These are phyloP conservation scores for Aspergillus floridensis DNA, from an alignment of 2,329 filamentous ascomycete species.

Conservation along the genomic window DNA sequence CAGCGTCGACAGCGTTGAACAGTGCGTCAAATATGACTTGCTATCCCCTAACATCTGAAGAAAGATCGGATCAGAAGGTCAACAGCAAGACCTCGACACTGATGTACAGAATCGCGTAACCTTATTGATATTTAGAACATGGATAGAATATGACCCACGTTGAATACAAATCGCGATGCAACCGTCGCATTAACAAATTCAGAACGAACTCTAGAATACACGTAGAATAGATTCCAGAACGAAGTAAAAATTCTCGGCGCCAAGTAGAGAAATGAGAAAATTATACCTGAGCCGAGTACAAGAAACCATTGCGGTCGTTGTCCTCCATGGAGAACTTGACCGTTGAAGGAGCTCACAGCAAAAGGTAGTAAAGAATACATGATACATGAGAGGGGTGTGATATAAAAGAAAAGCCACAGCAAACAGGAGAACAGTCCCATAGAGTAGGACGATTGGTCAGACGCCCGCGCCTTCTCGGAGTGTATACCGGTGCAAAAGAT, in stretches of 20 bases:
- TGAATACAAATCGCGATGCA: not conserved
- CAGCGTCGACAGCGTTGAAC: constrained; percentile 83
- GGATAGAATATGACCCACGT: not conserved
- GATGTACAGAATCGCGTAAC: not conserved
- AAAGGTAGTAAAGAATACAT: not conserved
- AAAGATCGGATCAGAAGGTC: not conserved
- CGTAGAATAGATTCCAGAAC: not conserved
- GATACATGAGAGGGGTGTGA: not conserved
- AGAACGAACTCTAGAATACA: not conserved
- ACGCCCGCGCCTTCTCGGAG: constrained; percentile 26
- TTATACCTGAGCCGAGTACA: not conserved
- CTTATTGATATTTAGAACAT: not conserved
- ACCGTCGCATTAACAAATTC: not conserved
- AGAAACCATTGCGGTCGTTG: not conserved
- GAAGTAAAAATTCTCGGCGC: not conserved
- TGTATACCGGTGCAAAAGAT: not conserved
- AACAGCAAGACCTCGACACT: not conserved
- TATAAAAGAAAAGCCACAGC: not conserved
- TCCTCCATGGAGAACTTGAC: not conserved
- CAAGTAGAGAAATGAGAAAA: not conserved
- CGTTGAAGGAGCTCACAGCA: not conserved
- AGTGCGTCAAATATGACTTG: constrained; percentile 86
- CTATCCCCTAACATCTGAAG: constrained; percentile 77
- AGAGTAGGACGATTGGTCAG: constrained; percentile 11
- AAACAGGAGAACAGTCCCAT: constrained; percentile 10